phyloP scores from a whole-genome alignment of 2,329 filamentous ascomycete species.

The Diaporthe sp. region DNA sequence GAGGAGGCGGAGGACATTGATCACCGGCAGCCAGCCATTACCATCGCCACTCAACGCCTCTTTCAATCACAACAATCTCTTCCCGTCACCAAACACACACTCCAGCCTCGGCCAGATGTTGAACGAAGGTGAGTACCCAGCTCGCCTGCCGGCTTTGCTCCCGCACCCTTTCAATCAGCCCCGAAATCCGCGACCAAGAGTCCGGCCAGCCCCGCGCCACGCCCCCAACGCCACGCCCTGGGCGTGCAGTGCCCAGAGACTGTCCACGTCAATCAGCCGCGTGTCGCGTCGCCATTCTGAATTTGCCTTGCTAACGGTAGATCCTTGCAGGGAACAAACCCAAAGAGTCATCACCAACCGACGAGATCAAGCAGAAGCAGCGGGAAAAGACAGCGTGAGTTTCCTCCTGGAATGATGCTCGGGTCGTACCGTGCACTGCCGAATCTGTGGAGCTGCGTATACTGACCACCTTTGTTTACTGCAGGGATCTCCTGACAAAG shows the following conservation, averaged over 20 bases:
- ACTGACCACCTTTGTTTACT: conserved; percentile 30
- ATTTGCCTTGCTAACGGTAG: conserved; percentile 6
- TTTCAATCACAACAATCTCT: conserved; percentile 84
- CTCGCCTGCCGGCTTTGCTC: conserved; percentile 8
- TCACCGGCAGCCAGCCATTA: conserved; percentile 95
- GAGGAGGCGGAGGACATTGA: conserved; percentile 88
- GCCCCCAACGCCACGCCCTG: not conserved
- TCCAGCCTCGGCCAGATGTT: conserved; percentile 87
- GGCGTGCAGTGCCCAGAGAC: not conserved
- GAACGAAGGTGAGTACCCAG: conserved; percentile 72
- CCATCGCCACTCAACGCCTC: conserved; percentile 93
- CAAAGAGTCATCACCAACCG: conserved; percentile 59
- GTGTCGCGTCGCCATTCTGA: not conserved
- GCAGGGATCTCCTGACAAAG: conserved; percentile 86
- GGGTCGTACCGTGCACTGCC: not conserved
- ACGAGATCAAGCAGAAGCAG: conserved; percentile 78
- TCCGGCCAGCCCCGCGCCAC: conserved; percentile 16
- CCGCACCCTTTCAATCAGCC: not conserved
- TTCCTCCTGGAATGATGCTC: not conserved
- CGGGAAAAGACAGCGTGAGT: conserved; percentile 94
- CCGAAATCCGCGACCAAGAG: not conserved
- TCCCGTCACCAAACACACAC: conserved; percentile 70
- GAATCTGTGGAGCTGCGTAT: not conserved
- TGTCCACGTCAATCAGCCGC: conserved; percentile 7
- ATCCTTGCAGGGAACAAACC: conserved; percentile 46